These are phyloP conservation scores for Exophiala mesophila DNA, from an alignment of 2,329 filamentous ascomycete species.

Conservation along the genomic window DNA sequence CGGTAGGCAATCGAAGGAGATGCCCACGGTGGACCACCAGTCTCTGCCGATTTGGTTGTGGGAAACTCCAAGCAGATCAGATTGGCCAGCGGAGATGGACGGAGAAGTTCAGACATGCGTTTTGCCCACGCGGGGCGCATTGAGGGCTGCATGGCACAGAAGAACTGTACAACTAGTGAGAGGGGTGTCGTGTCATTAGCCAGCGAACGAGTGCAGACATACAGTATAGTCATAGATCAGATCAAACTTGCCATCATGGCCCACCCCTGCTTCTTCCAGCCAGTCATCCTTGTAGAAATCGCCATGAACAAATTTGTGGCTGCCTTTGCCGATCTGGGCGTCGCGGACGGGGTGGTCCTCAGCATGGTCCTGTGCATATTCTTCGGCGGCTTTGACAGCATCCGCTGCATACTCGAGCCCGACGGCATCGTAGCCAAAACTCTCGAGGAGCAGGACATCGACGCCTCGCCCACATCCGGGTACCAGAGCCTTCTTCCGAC, in stretches of 20 bases:
- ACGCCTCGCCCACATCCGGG: constrained; percentile 79
- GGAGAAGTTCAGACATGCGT: constrained; percentile 51
- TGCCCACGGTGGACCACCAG: constrained; percentile 68
- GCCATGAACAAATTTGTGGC: constrained; percentile 39
- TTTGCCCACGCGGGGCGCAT: constrained; percentile 56
- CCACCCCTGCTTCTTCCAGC: constrained; percentile 33
- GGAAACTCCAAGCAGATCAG: constrained; percentile 73
- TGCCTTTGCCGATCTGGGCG: constrained; percentile 34
- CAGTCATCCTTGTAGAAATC: constrained; percentile 44
- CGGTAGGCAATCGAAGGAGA: constrained; percentile 65
- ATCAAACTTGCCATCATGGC: constrained; percentile 35
- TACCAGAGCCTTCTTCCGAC: constrained; percentile 59
- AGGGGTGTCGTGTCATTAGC: background rate
- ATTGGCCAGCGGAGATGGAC: constrained; percentile 42
- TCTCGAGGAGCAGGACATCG: constrained; percentile 70
- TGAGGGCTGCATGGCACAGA: constrained; percentile 53
- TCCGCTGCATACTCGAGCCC: constrained; percentile 64
- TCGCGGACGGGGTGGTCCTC: constrained; percentile 35
- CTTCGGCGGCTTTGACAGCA: constrained; percentile 39
- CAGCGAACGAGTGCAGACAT: constrained; percentile 24
- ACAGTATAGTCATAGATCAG: constrained; percentile 61
- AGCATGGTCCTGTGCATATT: constrained; percentile 31
- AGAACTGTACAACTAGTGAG: constrained; percentile 44
- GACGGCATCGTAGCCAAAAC: constrained; percentile 70
- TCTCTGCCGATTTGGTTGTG: constrained; percentile 60